A percentile compares a stretch with the other conserved stretches of the same genome.
These are phyloP conservation scores for Chenopodium berlandieri DNA, from an alignment of 148 eudicot species.

Conservation along the genomic window DNA sequence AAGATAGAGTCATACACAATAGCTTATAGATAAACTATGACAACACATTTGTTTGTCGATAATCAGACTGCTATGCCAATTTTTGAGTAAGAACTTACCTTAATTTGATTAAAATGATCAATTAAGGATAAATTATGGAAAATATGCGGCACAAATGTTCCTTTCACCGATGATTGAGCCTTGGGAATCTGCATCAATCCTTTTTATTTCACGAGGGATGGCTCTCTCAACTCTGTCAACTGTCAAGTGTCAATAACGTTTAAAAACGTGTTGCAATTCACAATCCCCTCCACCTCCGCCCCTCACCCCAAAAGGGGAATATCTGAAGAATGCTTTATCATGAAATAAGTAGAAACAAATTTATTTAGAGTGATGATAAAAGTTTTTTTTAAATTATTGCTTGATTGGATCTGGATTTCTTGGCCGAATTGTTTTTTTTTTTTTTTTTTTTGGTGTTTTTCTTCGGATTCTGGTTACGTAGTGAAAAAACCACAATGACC, in stretches of 20 bases:
- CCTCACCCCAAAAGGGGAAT: neutral
- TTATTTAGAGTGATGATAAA: neutral
- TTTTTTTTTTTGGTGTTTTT: neutral
- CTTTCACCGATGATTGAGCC: neutral
- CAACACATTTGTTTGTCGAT: neutral
- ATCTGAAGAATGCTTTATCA: neutral
- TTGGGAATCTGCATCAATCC: neutral
- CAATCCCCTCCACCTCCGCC: neutral
- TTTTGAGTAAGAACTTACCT: neutral
- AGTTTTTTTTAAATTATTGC: neutral
- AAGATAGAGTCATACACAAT: neutral
- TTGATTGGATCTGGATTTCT: slow-evolving; percentile 1
- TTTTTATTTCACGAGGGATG: neutral
- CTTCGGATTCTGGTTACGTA: neutral
- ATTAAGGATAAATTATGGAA: neutral
- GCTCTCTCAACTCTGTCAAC: neutral
- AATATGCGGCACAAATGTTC: neutral
- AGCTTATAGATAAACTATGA: neutral
- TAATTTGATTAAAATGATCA: neutral
- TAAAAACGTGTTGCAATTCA: too few relatives aligned
- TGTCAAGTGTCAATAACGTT: neutral
- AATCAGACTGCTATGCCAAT: neutral
- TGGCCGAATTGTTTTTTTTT: neutral
- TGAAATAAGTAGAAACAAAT: neutral
- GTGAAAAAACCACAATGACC: neutral